These are phyloP conservation scores for Mucor circinelloides DNA, from an alignment of 371 early-diverging fungal species.

Conservation along the genomic window DNA sequence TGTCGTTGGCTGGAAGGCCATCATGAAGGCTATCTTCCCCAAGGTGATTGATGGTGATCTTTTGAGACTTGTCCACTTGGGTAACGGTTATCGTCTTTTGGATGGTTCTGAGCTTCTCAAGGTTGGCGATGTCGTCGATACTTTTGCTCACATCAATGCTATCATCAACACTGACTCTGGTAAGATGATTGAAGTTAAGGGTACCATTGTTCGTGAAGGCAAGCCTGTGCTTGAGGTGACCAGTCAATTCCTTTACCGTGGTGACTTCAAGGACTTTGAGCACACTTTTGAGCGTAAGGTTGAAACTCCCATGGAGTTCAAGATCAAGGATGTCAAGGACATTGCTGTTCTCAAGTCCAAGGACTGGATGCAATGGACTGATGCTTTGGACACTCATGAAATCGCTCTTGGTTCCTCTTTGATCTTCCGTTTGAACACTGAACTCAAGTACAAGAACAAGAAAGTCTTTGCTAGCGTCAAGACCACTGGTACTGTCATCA, in stretches of 20 bases:
- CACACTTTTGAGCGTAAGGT: constrained; percentile 83
- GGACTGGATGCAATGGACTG: constrained; percentile 86
- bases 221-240: constrained; percentile 77
- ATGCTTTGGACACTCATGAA: constrained; percentile 61
- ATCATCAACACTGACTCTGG: constrained; percentile 86
- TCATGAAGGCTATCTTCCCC: constrained; percentile 93
- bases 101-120: constrained; percentile 78
- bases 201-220: constrained; percentile 63
- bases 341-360: constrained; percentile 89
- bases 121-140: constrained; percentile 85
- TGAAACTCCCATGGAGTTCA: constrained; percentile 85
- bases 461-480: constrained; percentile 67
- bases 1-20: constrained; percentile 92
- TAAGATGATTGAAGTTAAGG: constrained; percentile 91
- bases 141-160: constrained; percentile 77
- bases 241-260: constrained; percentile 92
- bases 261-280: constrained; percentile 80
- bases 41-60: constrained; percentile 94
- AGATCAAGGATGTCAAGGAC: constrained; percentile 76
- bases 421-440: constrained; percentile 84
- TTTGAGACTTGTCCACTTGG: constrained; percentile 89
- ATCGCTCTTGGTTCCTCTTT: constrained; percentile 74
- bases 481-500: constrained; percentile 81
- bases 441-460: constrained; percentile 78
- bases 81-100: constrained; percentile 91